Percentiles rank a stretch among this genome's conserved stretches.
phyloP scores from a whole-genome alignment of 768 basidiomycete species.

The Lentinula aciculospora region DNA sequence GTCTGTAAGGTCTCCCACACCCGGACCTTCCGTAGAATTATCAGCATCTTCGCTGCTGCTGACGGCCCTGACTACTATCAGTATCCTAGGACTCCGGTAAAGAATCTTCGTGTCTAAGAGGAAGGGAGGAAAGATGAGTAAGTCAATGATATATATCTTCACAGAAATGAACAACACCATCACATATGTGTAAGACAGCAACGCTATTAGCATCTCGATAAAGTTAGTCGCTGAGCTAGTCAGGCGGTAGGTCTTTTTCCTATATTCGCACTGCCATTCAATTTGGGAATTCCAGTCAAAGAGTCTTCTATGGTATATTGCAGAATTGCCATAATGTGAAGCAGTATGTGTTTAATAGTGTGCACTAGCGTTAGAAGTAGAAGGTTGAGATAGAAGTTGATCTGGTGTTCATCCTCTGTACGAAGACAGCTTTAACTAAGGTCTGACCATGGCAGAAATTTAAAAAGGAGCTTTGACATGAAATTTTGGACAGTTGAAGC shows the following conservation, averaged over 20 bases:
- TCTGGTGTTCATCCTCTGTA: neutral
- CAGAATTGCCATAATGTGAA: neutral
- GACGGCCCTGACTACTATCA: neutral
- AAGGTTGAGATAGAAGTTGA: neutral
- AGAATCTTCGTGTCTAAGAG: neutral
- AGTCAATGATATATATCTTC: neutral
- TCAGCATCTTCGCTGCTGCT: neutral
- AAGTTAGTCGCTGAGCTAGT: neutral
- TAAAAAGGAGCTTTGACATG: neutral
- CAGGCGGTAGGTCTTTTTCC: neutral
- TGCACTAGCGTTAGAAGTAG: neutral
- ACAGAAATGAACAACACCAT: neutral
- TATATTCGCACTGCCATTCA: neutral
- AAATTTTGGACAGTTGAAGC: neutral
- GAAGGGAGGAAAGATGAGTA: neutral
- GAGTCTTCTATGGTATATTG: neutral
- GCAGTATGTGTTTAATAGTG: neutral
- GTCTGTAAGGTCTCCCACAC: no score
- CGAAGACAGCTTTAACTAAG: neutral
- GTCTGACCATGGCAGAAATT: neutral
- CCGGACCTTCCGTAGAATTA: no score
- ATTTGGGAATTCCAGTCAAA: neutral
- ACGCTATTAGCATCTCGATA: neutral
- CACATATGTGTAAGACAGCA: no score
- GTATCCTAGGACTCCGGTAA: neutral